Evolutionary conservation across 2,329 filamentous ascomycete species (phyloP).

Genomic region (Penicillium sp.): DNA sequence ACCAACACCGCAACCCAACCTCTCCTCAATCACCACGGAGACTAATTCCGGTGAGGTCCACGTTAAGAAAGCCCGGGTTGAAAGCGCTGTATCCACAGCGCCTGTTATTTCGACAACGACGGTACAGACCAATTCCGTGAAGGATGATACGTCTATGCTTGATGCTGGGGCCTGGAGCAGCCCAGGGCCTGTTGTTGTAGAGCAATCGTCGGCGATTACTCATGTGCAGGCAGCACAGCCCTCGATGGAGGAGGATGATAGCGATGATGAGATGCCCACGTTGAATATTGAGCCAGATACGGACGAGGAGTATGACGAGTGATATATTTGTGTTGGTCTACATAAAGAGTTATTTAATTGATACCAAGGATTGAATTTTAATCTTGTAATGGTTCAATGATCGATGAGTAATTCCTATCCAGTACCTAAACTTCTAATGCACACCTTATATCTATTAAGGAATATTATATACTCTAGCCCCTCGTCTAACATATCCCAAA

Average conservation of each 20-base stretch:
- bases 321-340: conserved; percentile 37
- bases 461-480: background rate
- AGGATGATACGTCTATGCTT: conserved; percentile 3
- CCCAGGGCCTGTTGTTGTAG: conserved; percentile 4
- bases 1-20: conserved; percentile 10
- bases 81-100: conserved; percentile 20
- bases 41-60: conserved; percentile 24
- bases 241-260: conserved; percentile 41
- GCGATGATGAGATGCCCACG: conserved; percentile 56
- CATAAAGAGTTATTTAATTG: background rate
- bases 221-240: conserved; percentile 20
- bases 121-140: conserved; percentile 5
- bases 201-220: conserved; percentile 15
- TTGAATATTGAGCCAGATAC: conserved; percentile 54
- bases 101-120: conserved; percentile 21
- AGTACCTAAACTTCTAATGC: conserved; percentile 21
- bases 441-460: conserved; percentile 30
- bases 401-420: background rate
- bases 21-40: background rate
- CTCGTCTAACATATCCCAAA: background rate
- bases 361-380: background rate
- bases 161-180: conserved; percentile 10
- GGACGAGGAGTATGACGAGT: conserved; percentile 49
- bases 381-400: background rate
- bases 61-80: conserved; percentile 40